Base-by-base conservation (phyloP, 2,329 filamentous ascomycete genomes). In the Fusarium setosum region DNA sequence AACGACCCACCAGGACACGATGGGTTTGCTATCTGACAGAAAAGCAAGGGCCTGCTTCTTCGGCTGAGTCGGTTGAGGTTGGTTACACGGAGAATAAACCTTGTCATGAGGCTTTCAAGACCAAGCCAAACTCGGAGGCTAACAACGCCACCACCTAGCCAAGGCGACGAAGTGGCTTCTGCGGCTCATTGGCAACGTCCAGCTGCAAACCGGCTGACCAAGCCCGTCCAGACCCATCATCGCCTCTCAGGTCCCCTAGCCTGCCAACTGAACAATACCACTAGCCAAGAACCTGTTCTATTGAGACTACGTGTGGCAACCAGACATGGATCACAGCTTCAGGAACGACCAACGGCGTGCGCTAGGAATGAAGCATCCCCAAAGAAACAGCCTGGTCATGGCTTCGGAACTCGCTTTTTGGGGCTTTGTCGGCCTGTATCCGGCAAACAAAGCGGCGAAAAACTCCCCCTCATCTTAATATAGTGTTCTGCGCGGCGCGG, bases 1-100 rank as follows among this genome's bases (percentile, higher is more conserved):
- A 89, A 90, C 59, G 92, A 96, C 59, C 80, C 84, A 24, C 84
- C 84, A 3, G 77, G 73, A 54, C 83, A 86, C 59, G 81, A 81
- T 26, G 83, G 83, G 9, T 86, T 85, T 74, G 82, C 79, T 60
- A 79, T 86, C 12, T 84, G 72, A 79, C 54, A 49, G 49, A 42
- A 12, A 29, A 29, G 26, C 26, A 9, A 17, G 52, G 32, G 31
- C 35, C 55, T 29, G 23, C 47, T 66, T 48, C n/a, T n/a, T 63
- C 37, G 26, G 61, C 59, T 53, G 49, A 13, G 34, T 31, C 11
- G 51, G n/a, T n/a, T 47, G 32, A 12, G 26, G 45, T 41, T 61
- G 63, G 45, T 41, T 61, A 42, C 38, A 48, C 32, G 41, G 21
- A 7, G 31, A 40, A 40, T 53, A 38, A 60, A 41, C 37, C 47